phyloP scores from a whole-genome alignment of 2,329 filamentous ascomycete genomes.

The Emericellopsis cladophorae region DNA sequence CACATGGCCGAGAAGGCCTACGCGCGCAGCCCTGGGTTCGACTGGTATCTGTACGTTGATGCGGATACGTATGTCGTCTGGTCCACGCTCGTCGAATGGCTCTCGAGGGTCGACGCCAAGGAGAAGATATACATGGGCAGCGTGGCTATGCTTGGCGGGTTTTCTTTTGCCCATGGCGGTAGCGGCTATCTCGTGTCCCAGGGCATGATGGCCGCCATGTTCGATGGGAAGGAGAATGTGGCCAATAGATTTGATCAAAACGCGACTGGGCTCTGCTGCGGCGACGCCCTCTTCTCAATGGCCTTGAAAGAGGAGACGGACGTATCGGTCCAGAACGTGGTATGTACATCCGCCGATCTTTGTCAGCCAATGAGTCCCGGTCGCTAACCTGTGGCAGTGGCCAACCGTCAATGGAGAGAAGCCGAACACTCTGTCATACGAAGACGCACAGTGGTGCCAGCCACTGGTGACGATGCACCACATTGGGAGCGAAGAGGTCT shows the following conservation, averaged over 20 bases:
- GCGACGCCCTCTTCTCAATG: constrained; percentile 35
- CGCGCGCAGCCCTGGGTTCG: constrained; percentile 31
- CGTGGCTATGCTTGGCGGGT: constrained; percentile 24
- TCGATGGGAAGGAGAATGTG: constrained; percentile 27
- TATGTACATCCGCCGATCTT: constrained; percentile 12
- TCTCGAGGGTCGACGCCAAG: constrained; percentile 26
- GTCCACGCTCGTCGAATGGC: constrained; percentile 36
- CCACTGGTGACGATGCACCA: constrained; percentile 45
- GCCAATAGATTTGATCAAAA: constrained; percentile 31
- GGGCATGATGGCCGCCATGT: constrained; percentile 32
- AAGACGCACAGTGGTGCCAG: constrained; percentile 38
- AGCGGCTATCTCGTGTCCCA: constrained; percentile 41
- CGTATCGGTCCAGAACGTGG: constrained; percentile 25
- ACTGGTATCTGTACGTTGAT: constrained; percentile 50
- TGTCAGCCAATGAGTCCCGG: no score
- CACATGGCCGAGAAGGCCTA: constrained; percentile 45
- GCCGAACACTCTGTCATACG: constrained; percentile 33
- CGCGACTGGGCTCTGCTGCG: constrained; percentile 31
- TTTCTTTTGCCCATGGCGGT: constrained; percentile 42
- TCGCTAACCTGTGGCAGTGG: constrained; percentile 18
- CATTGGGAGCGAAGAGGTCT: constrained; percentile 35
- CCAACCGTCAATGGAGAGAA: constrained; percentile 45
- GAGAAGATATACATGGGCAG: constrained; percentile 38
- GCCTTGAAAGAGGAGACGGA: constrained; percentile 31
- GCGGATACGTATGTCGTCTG: constrained; percentile 45